Evolutionary conservation across 306 rosid species (phyloP).

Genomic region (apple (Malus domestica)): ASM211411v1 NC_041795.1:13477501-13478000

Average conservation of each 20-base stretch:
- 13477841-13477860: constrained; percentile 63
- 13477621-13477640: not conserved
- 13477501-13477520: not conserved
- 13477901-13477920: not conserved
- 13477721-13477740: constrained; percentile 2
- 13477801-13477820: constrained; percentile 21
- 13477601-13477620: not conserved
- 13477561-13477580: constrained; percentile 21
- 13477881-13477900: constrained; percentile 28
- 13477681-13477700: constrained; percentile 3
- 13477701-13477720: not conserved
- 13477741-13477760: not conserved
- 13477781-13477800: constrained; percentile 30
- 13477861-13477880: constrained; percentile 50
- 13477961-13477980: not conserved
- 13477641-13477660: not conserved
- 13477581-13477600: not conserved
- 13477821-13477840: constrained; percentile 38
- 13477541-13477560: not conserved
- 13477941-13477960: not conserved
- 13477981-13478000: constrained; percentile 23
- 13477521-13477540: not conserved
- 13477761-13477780: constrained; percentile 30
- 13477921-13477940: not conserved
- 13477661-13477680: not conserved